Evolutionary conservation across 495 filamentous ascomycete genomes (phyloP).

Genomic region (Aspergillus saccharolyticus): DNA sequence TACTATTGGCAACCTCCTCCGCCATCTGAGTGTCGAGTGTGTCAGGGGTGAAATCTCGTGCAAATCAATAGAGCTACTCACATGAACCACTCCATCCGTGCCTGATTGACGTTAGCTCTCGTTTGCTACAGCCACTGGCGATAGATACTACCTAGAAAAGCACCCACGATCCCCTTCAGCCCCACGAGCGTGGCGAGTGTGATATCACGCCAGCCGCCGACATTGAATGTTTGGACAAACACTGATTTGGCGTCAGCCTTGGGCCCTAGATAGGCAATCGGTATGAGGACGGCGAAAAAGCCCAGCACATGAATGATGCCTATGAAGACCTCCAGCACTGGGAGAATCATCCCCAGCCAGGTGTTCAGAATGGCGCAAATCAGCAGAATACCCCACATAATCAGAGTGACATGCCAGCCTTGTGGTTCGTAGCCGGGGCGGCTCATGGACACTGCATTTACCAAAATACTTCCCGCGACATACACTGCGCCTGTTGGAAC

Average conservation of each 20-base stretch:
- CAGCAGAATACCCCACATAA: conserved; percentile 35
- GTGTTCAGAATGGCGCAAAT: conserved; percentile 33
- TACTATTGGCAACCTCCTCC: conserved; percentile 30
- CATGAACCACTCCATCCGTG: not conserved
- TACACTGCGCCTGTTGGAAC: conserved; percentile 32
- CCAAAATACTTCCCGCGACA: conserved; percentile 23
- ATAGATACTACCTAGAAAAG: conserved; percentile 1
- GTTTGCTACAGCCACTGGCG: not conserved
- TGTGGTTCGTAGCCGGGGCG: conserved; percentile 34
- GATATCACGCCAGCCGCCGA: conserved; percentile 29
- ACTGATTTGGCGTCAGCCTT: conserved; percentile 33
- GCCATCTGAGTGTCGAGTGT: conserved; percentile 17
- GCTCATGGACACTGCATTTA: conserved; percentile 36
- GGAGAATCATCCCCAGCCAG: conserved; percentile 32
- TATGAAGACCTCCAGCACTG: conserved; percentile 39
- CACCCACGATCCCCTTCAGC: conserved; percentile 13
- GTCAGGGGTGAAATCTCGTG: too few relatives aligned
- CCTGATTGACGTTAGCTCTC: not conserved
- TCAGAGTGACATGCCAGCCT: conserved; percentile 43
- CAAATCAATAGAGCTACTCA: not conserved
- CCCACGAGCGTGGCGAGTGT: conserved; percentile 35
- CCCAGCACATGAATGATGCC: conserved; percentile 41
- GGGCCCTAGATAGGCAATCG: conserved; percentile 35
- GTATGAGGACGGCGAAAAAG: conserved; percentile 41
- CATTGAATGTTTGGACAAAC: conserved; percentile 31